Evolutionary conservation across 2,329 filamentous ascomycete species (phyloP).

Genomic region (Mycosphaerella sp.): DNA sequence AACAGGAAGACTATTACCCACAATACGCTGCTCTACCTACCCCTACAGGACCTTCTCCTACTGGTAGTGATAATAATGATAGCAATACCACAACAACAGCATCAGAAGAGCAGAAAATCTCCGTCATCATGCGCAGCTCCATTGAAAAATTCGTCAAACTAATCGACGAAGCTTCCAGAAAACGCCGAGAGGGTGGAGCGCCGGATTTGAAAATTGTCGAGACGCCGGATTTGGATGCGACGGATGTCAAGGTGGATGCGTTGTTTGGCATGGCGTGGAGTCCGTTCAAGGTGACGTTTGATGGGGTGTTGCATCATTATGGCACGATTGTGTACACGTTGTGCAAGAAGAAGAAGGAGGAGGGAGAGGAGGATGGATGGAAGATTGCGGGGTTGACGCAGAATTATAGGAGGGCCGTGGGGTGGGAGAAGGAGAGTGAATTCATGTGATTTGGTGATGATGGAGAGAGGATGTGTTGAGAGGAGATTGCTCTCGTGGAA

Average conservation of each 20-base stretch:
- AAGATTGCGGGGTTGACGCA: constrained; percentile 21
- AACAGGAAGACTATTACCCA: background rate
- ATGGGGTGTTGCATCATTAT: constrained; percentile 22
- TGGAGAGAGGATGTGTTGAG: background rate
- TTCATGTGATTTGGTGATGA: background rate
- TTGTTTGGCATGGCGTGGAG: constrained; percentile 18
- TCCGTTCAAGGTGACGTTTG: constrained; percentile 21
- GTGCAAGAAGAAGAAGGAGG: background rate
- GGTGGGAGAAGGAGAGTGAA: constrained; percentile 17
- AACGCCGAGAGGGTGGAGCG: constrained; percentile 7
- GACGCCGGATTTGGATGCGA: constrained; percentile 13
- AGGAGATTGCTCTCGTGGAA: too few relatives aligned
- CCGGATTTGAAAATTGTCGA: constrained; percentile 13
- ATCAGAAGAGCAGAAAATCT: constrained; percentile 2
- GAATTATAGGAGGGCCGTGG: constrained; percentile 20
- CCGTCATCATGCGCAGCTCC: constrained; percentile 5
- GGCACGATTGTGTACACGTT: constrained; percentile 17
- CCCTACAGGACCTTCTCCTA: background rate
- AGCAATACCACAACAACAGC: background rate
- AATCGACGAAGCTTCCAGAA: constrained; percentile 16
- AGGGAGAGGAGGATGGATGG: constrained; percentile 14
- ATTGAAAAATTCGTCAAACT: constrained; percentile 20
- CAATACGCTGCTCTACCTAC: background rate
- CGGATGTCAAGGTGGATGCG: constrained; percentile 16
- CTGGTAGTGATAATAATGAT: background rate